These are phyloP conservation scores for Verticillium albo-atrum DNA, from an alignment of 2,329 filamentous ascomycete species.

Conservation along the genomic window DNA sequence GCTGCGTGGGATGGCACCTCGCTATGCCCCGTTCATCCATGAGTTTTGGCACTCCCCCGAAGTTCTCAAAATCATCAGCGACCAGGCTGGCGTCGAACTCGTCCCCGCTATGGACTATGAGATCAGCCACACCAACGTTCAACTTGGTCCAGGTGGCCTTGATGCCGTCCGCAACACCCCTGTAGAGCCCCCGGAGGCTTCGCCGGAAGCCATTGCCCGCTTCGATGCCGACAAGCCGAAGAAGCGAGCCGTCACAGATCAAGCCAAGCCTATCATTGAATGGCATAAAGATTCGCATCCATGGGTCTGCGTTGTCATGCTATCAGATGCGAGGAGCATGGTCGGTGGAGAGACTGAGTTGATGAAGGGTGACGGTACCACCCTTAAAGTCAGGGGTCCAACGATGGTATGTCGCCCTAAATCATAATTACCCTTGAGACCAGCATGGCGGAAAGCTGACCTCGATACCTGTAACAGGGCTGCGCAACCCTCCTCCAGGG, in stretches of 20 bases:
- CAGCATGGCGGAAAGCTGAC: too few species aligned
- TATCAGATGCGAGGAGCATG: constrained; percentile 42
- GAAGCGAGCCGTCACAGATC: constrained; percentile 11
- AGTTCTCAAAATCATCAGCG: constrained; percentile 47
- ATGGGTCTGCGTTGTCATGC: constrained; percentile 48
- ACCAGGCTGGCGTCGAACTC: constrained; percentile 54
- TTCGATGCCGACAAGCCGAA: constrained; percentile 15
- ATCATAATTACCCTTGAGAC: neutral
- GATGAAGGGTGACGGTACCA: constrained; percentile 17
- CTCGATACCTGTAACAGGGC: too few species aligned
- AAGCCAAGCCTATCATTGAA: constrained; percentile 9
- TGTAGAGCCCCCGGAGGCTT: constrained; percentile 15
- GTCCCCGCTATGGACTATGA: constrained; percentile 53
- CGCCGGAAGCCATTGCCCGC: too few species aligned
- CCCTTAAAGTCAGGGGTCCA: constrained; percentile 18
- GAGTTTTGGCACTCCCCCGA: constrained; percentile 49
- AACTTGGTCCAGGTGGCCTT: constrained; percentile 13
- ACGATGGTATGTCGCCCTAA: constrained; percentile 13
- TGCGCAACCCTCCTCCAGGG: constrained; percentile 40
- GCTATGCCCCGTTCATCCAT: constrained; percentile 25
- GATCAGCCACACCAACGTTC: constrained; percentile 53
- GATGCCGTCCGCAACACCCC: constrained; percentile 18
- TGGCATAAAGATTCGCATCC: constrained; percentile 49
- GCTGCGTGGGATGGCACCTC: constrained; percentile 22
- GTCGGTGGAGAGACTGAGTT: constrained; percentile 31